Conservation (phyloP, 1,284 basidiomycete species). For the Cutaneotrichosporon sp. region DNA sequence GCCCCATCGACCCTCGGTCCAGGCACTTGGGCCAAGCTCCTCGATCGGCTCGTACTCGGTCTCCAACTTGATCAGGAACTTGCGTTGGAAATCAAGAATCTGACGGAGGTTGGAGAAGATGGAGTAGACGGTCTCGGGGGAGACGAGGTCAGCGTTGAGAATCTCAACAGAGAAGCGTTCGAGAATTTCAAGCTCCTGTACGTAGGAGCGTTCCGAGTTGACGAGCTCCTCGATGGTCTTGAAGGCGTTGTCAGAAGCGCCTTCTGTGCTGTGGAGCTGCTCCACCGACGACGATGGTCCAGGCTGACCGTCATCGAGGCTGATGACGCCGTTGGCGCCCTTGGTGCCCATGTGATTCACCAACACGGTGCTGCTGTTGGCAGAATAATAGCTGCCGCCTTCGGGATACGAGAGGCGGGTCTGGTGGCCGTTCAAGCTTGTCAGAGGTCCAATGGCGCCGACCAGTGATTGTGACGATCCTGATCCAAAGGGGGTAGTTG, state of each 20-base stretch:
- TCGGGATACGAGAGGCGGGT: conserved; percentile 41
- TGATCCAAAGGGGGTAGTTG: conserved; percentile 12
- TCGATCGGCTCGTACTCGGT: conserved; percentile 63
- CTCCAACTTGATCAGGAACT: conserved; percentile 92
- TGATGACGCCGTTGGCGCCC: too few relatives aligned
- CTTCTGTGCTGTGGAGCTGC: conserved; percentile 10
- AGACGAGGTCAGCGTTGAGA: conserved; percentile 73
- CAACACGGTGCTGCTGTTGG: conserved; percentile 8
- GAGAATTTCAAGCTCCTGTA: conserved; percentile 95
- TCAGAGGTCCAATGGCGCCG: conserved; percentile 11
- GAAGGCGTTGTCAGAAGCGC: conserved; percentile 33
- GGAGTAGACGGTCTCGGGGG: conserved; percentile 89
- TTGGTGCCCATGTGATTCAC: conserved; percentile 3
- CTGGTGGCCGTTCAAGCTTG: conserved; percentile 13
- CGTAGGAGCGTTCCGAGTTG: conserved; percentile 82
- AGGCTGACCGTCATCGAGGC: conserved; percentile 4
- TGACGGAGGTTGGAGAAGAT: conserved; percentile 95
- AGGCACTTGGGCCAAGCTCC: conserved; percentile 52
- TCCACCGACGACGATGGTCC: conserved; percentile 4
- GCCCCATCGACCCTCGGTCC: conserved; percentile 89
- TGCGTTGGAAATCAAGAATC: conserved; percentile 88
- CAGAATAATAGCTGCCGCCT: conserved; percentile 17
- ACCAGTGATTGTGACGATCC: conserved; percentile 7
- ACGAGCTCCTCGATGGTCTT: conserved; percentile 48
- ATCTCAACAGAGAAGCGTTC: conserved; percentile 79